Evolutionary conservation across 257 asterid species (phyloP).

Genomic region (Orobanche coerulescens): DNA sequence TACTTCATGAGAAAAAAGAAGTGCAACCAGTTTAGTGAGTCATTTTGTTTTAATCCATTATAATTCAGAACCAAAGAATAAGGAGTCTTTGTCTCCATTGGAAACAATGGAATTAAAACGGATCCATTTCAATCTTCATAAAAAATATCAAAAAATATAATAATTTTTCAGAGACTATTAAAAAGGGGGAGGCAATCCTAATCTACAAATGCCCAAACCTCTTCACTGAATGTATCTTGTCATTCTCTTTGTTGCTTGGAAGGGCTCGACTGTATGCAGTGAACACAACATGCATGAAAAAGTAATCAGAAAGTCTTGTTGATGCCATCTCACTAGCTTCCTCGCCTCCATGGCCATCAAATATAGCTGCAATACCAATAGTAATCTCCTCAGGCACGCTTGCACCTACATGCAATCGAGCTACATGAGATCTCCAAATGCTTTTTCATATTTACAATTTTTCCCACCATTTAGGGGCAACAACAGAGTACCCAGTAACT

Average conservation of each 20-base stretch:
- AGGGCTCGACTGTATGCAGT: conserved; percentile 31
- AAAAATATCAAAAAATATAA: too few species aligned
- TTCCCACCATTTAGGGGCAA: neutral
- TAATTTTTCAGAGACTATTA: too few species aligned
- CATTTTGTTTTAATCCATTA: too few species aligned
- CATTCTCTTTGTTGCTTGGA: conserved; percentile 21
- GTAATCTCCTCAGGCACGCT: conserved; percentile 29
- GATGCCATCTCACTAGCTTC: conserved; percentile 83
- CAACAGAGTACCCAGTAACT: neutral
- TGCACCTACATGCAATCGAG: conserved; percentile 30
- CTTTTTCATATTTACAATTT: too few species aligned
- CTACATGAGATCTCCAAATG: neutral
- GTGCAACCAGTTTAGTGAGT: too few species aligned
- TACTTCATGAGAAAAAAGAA: too few species aligned
- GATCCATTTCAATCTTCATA: neutral
- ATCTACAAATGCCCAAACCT: conserved; percentile 25
- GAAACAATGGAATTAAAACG: too few species aligned
- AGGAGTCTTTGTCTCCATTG: too few species aligned
- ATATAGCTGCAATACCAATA: conserved; percentile 55
- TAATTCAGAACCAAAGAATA: too few species aligned
- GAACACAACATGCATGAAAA: conserved; percentile 39
- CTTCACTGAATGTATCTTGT: conserved; percentile 16
- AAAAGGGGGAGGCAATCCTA: neutral
- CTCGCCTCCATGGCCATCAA: conserved; percentile 79
- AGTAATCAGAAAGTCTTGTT: conserved; percentile 36